phyloP scores from a whole-genome alignment of 768 basidiomycete genomes.

The Chiua virens region DNA sequence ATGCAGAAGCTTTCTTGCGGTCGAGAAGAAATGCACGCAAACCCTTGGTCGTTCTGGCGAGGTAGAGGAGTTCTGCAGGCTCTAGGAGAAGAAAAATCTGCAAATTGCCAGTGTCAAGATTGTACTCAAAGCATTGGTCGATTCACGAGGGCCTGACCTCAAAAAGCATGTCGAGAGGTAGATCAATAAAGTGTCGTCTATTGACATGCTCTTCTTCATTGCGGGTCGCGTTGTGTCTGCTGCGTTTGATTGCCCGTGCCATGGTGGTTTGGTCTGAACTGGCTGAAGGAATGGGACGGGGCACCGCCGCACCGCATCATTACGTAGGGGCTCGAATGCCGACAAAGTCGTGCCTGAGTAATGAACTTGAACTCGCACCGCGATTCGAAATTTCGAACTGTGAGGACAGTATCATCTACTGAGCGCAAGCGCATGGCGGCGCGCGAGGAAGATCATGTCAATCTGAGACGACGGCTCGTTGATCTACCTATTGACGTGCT shows the following conservation, averaged over 20 bases:
- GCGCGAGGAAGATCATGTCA: too few species aligned
- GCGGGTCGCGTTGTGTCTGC: not conserved
- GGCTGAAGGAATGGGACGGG: too few species aligned
- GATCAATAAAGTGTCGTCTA: not conserved
- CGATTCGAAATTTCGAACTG: too few species aligned
- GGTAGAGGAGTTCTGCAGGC: conserved; percentile 32
- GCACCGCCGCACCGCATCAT: too few species aligned
- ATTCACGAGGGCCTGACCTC: conserved; percentile 6
- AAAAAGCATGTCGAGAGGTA: conserved; percentile 14
- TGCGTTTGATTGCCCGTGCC: not conserved
- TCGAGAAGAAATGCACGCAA: conserved; percentile 29
- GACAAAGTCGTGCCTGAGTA: too few species aligned
- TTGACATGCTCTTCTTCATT: not conserved
- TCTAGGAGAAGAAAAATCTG: conserved; percentile 11
- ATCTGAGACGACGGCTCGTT: too few species aligned
- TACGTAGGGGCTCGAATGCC: too few species aligned
- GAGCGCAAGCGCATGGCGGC: too few species aligned
- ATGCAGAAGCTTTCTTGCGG: not conserved
- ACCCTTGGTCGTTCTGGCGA: conserved; percentile 30
- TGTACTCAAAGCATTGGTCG: not conserved
- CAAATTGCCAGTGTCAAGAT: not conserved
- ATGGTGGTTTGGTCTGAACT: not conserved
- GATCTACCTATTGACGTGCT: too few species aligned
- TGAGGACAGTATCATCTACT: too few species aligned
- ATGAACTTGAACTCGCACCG: too few species aligned